A percentile compares a stretch with the other conserved stretches of the same genome.
These are phyloP conservation scores for Mortierella sp. DNA, from an alignment of 371 early-diverging fungal genomes.

Conservation along the genomic window DNA sequence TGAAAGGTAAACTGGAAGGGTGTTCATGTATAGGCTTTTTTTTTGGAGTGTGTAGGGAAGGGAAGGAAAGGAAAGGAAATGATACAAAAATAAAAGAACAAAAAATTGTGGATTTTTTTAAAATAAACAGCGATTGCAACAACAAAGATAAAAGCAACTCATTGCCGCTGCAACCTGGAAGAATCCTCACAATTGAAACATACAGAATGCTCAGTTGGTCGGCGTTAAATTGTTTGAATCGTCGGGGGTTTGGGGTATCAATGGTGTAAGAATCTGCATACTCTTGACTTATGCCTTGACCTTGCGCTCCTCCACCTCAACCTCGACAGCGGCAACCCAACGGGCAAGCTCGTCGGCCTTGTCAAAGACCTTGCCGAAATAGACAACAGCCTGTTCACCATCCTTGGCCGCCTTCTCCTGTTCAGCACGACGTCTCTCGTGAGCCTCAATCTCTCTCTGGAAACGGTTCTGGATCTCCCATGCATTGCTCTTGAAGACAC, in stretches of 20 bases:
- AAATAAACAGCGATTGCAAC: neutral
- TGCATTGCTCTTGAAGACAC: constrained; percentile 82
- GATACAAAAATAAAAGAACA: neutral
- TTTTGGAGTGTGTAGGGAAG: no score
- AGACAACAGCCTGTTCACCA: constrained; percentile 76
- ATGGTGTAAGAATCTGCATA: neutral
- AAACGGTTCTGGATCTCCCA: constrained; percentile 91
- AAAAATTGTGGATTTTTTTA: no score
- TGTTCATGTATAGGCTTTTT: no score
- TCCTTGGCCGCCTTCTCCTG: constrained; percentile 66
- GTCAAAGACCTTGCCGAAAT: constrained; percentile 72
- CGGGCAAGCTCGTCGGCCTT: constrained; percentile 66
- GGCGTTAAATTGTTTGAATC: neutral
- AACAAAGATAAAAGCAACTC: neutral
- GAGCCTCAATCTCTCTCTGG: constrained; percentile 81
- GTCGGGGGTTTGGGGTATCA: constrained; percentile 21
- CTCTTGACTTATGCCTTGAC: constrained; percentile 38
- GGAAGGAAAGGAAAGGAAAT: no score
- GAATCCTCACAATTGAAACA: constrained; percentile 1
- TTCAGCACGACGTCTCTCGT: constrained; percentile 76
- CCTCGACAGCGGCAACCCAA: constrained; percentile 61
- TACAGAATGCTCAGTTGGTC: neutral
- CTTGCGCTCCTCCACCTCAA: constrained; percentile 57
- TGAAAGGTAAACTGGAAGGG: no score
- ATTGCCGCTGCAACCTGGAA: neutral